Evolutionary conservation across 2,329 filamentous ascomycete species (phyloP), one percentile per base, ranked within the genome.

Genomic region (Rutstroemia sp.): DNA sequence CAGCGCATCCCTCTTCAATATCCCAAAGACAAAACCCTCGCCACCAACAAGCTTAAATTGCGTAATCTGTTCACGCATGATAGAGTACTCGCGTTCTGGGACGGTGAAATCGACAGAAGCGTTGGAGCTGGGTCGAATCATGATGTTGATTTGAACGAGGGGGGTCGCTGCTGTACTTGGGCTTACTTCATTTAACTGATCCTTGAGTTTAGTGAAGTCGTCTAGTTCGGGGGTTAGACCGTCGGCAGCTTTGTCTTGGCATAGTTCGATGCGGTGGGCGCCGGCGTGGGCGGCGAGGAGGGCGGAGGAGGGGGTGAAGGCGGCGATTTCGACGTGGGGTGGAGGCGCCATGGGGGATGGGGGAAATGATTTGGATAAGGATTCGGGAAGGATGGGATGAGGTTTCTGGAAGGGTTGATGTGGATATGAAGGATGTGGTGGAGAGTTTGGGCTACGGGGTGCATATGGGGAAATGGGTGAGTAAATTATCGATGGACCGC

Each of bases 11-110:
- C 27, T 21, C 21, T 68, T 64, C 30, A 81, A 63, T 30, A 79
- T 70, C 0, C 79, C 78, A 58, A 81, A 78, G 1, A 81, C 78
- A 58, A 80, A 80, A 0, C 78, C 78, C 60, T 73, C 70, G 0
- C 72, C 74, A 1, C 63, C 59, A 2, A 44, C 27, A 0, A 58
- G 27, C 23, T 71, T 72, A 57, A 77, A 72, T 0, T 23, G 38
- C 6, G 59, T 17, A 3, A 81, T 70, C 0, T 70, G 69, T 0
- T 54, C 44, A 39, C 72, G 71, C 78, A 82, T 81, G 5, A 56
- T 23, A 2, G 7, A 9, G 25, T 38, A 54, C 1, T 23, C 10
- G 2, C 19, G 16, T 19, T 39, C 4, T 30, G 23, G 23, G 23
- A 19, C 30, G 1, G 38, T n/a, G 38, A 40, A 40, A 68, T 0